Evolutionary conservation across 2,329 filamentous ascomycete species (phyloP).

Genomic region (Colletotrichum paranaense): DNA sequence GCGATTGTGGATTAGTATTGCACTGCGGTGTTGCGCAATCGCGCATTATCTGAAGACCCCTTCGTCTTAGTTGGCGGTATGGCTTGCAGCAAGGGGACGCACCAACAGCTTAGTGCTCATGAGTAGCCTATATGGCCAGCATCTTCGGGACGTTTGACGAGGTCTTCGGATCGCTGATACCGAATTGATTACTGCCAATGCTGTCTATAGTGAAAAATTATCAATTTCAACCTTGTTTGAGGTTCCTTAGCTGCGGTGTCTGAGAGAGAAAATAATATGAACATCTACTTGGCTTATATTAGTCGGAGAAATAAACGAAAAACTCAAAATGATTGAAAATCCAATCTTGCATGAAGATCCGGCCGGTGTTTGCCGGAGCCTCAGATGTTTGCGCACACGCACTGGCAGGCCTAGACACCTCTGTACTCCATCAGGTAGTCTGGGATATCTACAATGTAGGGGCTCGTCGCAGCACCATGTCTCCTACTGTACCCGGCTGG

Average conservation of each 20-base stretch:
- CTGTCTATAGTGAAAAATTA: neutral
- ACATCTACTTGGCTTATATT: neutral
- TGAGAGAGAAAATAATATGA: neutral
- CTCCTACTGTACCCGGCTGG: neutral
- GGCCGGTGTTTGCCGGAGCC: slow-evolving; percentile 4
- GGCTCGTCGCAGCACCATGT: neutral
- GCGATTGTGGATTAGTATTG: neutral
- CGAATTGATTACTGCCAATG: neutral
- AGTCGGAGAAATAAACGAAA: neutral
- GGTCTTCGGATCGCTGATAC: neutral
- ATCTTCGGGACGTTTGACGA: neutral
- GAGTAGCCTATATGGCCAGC: neutral
- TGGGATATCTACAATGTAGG: neutral
- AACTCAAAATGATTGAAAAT: neutral
- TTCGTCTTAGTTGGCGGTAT: neutral
- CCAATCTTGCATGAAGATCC: slow-evolving; percentile 18
- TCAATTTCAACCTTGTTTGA: neutral
- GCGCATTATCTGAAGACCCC: neutral
- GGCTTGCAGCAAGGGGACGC: neutral
- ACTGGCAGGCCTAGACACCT: neutral
- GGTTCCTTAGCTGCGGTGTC: neutral
- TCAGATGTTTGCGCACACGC: neutral
- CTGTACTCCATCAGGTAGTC: no score
- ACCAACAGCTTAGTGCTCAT: neutral
- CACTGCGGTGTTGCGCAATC: neutral